A percentile compares a stretch with the other conserved stretches of the same genome.
Conservation (phyloP, 176 grass and related monocot genomes). For the Lolium rigidum region DNA sequence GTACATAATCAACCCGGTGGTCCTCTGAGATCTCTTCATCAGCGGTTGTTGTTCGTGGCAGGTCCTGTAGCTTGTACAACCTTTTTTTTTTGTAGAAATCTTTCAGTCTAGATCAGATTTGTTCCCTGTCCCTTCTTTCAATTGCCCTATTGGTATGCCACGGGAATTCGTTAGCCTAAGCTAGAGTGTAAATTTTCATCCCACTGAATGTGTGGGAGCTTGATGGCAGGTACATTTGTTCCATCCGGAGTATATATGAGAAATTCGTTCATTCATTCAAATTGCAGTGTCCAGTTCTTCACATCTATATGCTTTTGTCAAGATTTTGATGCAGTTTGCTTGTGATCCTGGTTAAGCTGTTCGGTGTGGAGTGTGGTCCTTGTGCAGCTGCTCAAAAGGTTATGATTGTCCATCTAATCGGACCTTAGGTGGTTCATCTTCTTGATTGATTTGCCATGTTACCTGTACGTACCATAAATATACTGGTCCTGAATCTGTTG, state of each 20-base stretch:
- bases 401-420: slow-evolving; percentile 42
- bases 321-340: background rate
- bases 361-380: background rate
- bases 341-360: slow-evolving; percentile 10
- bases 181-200: slow-evolving; percentile 54
- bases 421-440: slow-evolving; percentile 48
- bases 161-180: slow-evolving; percentile 20
- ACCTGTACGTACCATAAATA: slow-evolving; percentile 36
- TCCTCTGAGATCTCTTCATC: slow-evolving; percentile 57
- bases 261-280: slow-evolving; percentile 49
- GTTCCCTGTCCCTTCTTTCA: slow-evolving; percentile 11
- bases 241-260: slow-evolving; percentile 25
- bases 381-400: slow-evolving; percentile 9
- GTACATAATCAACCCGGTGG: slow-evolving; percentile 64
- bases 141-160: slow-evolving; percentile 46
- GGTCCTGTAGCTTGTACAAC: slow-evolving; percentile 55
- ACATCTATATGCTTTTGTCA: background rate
- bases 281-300: background rate
- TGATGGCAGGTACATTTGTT: slow-evolving; percentile 29
- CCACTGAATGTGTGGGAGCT: slow-evolving; percentile 32
- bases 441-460: slow-evolving; percentile 45
- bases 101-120: slow-evolving; percentile 59
- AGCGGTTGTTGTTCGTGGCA: slow-evolving; percentile 56
- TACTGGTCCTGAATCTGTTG: slow-evolving; percentile 32
- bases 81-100: slow-evolving; percentile 58